Base-by-base conservation (phyloP, 1,284 basidiomycete genomes). In the Sanghuangporus sanghuang region DNA sequence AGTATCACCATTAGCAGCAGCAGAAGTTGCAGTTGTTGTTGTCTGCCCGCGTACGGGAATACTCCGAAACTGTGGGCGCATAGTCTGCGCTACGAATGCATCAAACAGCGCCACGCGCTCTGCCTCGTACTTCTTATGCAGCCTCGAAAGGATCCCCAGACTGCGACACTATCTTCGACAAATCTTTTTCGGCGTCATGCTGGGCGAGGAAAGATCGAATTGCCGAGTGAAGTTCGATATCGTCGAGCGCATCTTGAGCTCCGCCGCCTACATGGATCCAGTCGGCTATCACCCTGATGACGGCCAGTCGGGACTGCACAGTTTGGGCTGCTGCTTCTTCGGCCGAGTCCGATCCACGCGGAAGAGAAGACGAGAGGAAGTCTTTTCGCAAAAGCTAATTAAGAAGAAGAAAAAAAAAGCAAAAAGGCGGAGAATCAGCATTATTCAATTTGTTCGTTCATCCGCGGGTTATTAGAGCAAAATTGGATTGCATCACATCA, bases 221-320 rank as follows among this genome's bases (percentile, higher is more conserved):
- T 12, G 83, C 78, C 16, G 77, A 76, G 70, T 81, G 84, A 39
- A 93, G 78, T 61, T 86, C 83, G 2, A 73, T 69, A 59, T 92
- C 86, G 67, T 93, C 90, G 42, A 93, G 76, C 42, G 85, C 78
- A 67, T 93, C 92, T 71, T 90, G 87, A 6, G 87, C 82, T 44
- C 90, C 91, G 11, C 85, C 85, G 5, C 90, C 90, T 18, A 77
- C 73, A 0, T 76, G 79, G 42, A 93, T 71, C 92, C 92, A 93
- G 65, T 88, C 83, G 62, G 80, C 82, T 27, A 92, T 75, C 1
- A 83, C 79, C 6, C 83, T 82, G 32, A 92, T 72, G 2, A 93
- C 83, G 61, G 87, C 84, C 12, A 78, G 78, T 6, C 87, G 83
- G 48, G 68, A 62, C 6, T 68, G 70, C 35, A 75, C 68, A 8